Evolutionary conservation across 306 rosid genomes (phyloP).

Genomic region (Sindora glabra): DNA sequence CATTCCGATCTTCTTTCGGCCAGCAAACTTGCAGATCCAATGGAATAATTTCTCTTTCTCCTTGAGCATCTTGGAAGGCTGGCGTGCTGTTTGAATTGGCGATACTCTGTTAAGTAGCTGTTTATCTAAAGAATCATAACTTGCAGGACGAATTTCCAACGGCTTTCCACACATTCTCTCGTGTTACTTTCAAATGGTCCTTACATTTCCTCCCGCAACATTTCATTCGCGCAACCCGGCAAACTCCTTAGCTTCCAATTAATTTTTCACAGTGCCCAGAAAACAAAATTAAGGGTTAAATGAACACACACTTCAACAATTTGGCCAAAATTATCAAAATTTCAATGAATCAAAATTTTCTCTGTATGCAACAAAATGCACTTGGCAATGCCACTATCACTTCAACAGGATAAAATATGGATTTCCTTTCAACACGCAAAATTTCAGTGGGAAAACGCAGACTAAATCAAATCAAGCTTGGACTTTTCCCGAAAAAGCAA

Average conservation of each 20-base stretch:
- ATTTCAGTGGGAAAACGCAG: conserved; percentile 3
- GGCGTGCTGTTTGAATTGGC: conserved; percentile 58
- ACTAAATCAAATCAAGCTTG: conserved; percentile 19
- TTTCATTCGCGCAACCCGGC: conserved; percentile 22
- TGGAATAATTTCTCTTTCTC: conserved; percentile 66
- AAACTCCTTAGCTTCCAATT: background rate
- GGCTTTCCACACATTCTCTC: conserved; percentile 76
- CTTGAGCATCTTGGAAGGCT: conserved; percentile 76
- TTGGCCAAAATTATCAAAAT: conserved; percentile 16
- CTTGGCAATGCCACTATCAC: conserved; percentile 16
- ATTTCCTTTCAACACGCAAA: background rate
- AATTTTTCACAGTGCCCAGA: background rate
- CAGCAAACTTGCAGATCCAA: conserved; percentile 83
- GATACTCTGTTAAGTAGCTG: conserved; percentile 50
- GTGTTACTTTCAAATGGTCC: conserved; percentile 27
- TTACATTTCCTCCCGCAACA: conserved; percentile 48
- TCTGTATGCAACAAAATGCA: conserved; percentile 30
- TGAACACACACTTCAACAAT: too few relatives aligned
- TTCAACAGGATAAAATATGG: conserved; percentile 13
- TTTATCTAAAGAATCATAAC: conserved; percentile 80
- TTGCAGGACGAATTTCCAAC: conserved; percentile 78
- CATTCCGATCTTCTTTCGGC: conserved; percentile 89
- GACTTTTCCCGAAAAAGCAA: background rate
- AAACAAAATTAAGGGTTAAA: background rate
- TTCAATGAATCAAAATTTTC: conserved; percentile 15